phyloP scores from a whole-genome alignment of 139 green algal species.

The Coccomyxa sp. region DNA sequence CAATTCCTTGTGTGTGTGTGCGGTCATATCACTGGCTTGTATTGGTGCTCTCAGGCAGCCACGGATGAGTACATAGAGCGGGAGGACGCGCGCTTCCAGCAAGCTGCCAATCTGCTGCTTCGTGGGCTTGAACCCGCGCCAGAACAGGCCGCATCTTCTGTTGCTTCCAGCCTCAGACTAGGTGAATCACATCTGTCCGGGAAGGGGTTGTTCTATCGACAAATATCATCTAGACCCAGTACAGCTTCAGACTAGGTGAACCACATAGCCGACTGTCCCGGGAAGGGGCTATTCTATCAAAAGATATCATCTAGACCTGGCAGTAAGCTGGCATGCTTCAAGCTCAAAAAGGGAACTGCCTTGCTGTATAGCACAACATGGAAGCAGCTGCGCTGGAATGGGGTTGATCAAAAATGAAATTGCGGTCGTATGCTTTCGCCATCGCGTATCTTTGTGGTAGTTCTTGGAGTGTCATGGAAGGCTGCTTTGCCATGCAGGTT shows the following conservation, averaged over 20 bases:
- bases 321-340: background rate
- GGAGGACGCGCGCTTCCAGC: slow-evolving; percentile 39
- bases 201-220: background rate
- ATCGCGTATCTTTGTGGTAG: too few species aligned
- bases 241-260: background rate
- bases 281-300: background rate
- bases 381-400: background rate
- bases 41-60: slow-evolving; percentile 52
- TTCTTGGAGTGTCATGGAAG: too few species aligned
- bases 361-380: background rate
- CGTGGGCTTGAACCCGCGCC: background rate
- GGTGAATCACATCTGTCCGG: background rate
- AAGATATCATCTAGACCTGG: background rate
- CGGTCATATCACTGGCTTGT: slow-evolving; percentile 18
- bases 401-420: background rate
- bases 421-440: too few species aligned
- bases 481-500: background rate
- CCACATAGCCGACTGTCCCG: background rate
- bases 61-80: slow-evolving; percentile 68
- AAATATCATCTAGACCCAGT: background rate
- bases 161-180: background rate
- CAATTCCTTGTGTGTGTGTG: too few species aligned
- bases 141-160: background rate
- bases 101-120: slow-evolving; percentile 39
- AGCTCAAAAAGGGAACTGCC: background rate